Evolutionary conservation across 768 basidiomycete species (phyloP), one percentile per base, ranked within the genome.

Genomic region (Hygrophorus russula): DNA sequence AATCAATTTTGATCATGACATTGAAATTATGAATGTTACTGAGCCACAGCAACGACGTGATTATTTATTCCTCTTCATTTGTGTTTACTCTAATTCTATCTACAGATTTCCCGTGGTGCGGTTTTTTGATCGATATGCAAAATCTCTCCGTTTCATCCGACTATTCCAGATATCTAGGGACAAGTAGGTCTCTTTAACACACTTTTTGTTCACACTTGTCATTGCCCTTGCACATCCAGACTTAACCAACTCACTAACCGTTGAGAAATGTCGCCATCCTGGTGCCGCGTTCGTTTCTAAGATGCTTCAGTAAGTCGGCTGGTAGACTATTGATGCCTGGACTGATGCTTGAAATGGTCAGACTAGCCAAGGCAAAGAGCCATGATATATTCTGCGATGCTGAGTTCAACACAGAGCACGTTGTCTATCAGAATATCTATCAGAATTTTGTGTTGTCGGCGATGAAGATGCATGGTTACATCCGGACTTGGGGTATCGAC

Each of bases 51-150:
- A 73, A 46, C 60, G 58, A 59, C 55, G 75, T 69, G 56, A 49
- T 49, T 55, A 14, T 36, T 14, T 17, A 14, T 35, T 15, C 14
- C 12, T 19, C 18, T 4, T 36, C n/a, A 13, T 12, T 46, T 18
- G 35, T 39, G 19, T 45, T 11, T 9, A 10, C n/a, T 33, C 28
- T 31, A 10, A 28, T 24, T 17, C 24, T 10, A 27, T 36, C 27
- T 35, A 3, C 32, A 92, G 91, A 66, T 33, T 98, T 99, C 57
- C 83, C 90, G 1, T 99, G 92, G 85, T 99, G 96, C 63, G 96
- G 93, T 2, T 73, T 82, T 49, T 55, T 80, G 42, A 84, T 99
- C 52, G 63, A 91, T 53, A 85, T 79, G 68, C 61, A 57, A 15
- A 74, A 80, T 50, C 68, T 99, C 28, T 86, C 89, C 8, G 69